phyloP scores from a whole-genome alignment of 371 early-diverging fungal genomes.

The Apophysomyces trapeziformis region DNA sequence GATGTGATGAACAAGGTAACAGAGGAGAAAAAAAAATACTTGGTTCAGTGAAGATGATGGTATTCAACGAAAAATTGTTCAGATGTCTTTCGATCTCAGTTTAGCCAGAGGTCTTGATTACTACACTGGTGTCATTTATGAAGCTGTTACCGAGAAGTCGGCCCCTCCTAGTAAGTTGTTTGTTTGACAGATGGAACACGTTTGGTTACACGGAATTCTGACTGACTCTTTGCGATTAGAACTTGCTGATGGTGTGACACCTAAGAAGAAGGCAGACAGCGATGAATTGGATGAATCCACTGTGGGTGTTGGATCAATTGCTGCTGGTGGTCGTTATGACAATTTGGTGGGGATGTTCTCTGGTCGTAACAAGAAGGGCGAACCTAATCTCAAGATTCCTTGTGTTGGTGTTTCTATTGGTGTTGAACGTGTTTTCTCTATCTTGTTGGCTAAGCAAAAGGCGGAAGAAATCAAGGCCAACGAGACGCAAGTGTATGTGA shows the following conservation, averaged over 20 bases:
- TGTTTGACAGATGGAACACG: neutral
- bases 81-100: constrained; percentile 90
- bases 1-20: constrained; percentile 66
- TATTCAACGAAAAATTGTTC: neutral
- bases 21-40: neutral
- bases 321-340: constrained; percentile 99
- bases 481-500: constrained; percentile 86
- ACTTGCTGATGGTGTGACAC: constrained; percentile 40
- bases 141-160: constrained; percentile 82
- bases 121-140: constrained; percentile 99
- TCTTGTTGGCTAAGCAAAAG: constrained; percentile 71
- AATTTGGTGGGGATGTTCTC: constrained; percentile 95
- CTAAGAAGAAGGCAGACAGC: constrained; percentile 42
- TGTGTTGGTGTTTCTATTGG: constrained; percentile 99
- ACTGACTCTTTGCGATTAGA: constrained; percentile 39
- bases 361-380: constrained; percentile 63
- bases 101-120: constrained; percentile 99
- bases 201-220: constrained; percentile 28
- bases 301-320: constrained; percentile 96
- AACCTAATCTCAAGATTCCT: constrained; percentile 77
- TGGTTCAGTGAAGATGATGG: neutral
- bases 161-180: constrained; percentile 40
- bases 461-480: constrained; percentile 73
- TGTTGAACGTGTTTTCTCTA: constrained; percentile 96
- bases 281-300: constrained; percentile 72